Base-by-base conservation (phyloP, 1,284 basidiomycete species). In the Prillingera fragicola region DNA sequence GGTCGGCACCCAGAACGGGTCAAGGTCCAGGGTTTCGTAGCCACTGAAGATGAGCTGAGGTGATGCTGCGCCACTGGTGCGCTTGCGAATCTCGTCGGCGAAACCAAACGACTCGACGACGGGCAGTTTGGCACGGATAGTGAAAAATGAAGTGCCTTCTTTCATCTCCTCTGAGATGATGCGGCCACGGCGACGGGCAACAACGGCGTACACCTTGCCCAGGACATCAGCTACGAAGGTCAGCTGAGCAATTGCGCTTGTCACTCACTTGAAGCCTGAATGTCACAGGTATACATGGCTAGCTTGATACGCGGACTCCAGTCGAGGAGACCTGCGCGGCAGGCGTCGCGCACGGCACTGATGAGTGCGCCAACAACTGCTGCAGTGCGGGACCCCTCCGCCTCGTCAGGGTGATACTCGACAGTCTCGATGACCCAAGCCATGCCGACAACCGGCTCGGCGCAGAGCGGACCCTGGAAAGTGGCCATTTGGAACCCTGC, bases 1-100 rank as follows among this genome's bases (percentile, higher is more conserved):
- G 8, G 89, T 90, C 0, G 95, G 95, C 0, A 98, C 92, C 95
- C 95, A 98, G 76, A 94, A 98, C 3, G 95, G 95, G 74, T 98
- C 91, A 57, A 84, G 80, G 70, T 91, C 87, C 23, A 95, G 77
- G 58, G 89, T 77, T 67, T 94, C 87, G 69, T 73, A 90, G 77
- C 94, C 94, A 67, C 83, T 86, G 71, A 99, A 98, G 56, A 98
- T 87, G 22, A 99, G 77, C 66, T 97, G 95, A 0, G 95, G 94
- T 52, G 85, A 91, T 1, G 95, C 95, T 4, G 92, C 92, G 5
- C 95, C 95, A 0, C 90, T 95, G 0, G 95, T 98, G 21, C 87
- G 79, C 65, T 91, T 97, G 40, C 95, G 82, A 57, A 99, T 95
- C 62, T 98, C 91, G 70, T 95, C 90, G 18, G 92, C 89, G 64